Conservation (phyloP, 805 yeast genomes). For the Candida xyloterini region DNA sequence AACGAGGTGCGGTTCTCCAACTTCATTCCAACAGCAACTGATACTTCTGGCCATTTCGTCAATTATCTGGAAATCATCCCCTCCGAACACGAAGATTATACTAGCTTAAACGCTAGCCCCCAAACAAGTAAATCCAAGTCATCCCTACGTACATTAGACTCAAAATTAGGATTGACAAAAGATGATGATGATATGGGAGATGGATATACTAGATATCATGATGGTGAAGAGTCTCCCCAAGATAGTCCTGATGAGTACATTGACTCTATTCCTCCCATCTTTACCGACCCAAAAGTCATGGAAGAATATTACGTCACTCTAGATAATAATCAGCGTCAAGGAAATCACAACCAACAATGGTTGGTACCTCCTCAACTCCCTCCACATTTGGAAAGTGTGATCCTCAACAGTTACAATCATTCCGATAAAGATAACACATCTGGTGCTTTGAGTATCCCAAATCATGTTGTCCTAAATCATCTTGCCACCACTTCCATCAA, state of each 20-base stretch:
- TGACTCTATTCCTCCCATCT: constrained; percentile 74
- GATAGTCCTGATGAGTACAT: constrained; percentile 46
- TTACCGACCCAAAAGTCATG: constrained; percentile 83
- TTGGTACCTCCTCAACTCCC: constrained; percentile 95
- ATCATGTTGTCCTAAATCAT: constrained; percentile 91
- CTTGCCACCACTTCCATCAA: constrained; percentile 94
- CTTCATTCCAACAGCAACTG: constrained; percentile 92
- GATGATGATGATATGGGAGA: constrained; percentile 82
- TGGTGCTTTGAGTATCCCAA: constrained; percentile 90
- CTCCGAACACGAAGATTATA: constrained; percentile 27
- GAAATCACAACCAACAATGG: constrained; percentile 49
- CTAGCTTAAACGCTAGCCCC: constrained; percentile 16
- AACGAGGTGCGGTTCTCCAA: constrained; percentile 89
- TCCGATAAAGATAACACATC: constrained; percentile 74
- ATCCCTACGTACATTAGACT: constrained; percentile 45
- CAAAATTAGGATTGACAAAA: constrained; percentile 58
- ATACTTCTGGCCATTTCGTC: constrained; percentile 93
- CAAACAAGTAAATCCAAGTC: constrained; percentile 24
- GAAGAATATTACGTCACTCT: constrained; percentile 77
- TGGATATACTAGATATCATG: constrained; percentile 75
- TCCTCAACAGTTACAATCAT: constrained; percentile 67
- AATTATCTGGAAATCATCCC: constrained; percentile 75
- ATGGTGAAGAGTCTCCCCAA: constrained; percentile 41
- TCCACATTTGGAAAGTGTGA: constrained; percentile 93
- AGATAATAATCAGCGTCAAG: constrained; percentile 57